Conservation (phyloP, 371 early-diverging fungal genomes). For the Fennellomyces sp. region DNA sequence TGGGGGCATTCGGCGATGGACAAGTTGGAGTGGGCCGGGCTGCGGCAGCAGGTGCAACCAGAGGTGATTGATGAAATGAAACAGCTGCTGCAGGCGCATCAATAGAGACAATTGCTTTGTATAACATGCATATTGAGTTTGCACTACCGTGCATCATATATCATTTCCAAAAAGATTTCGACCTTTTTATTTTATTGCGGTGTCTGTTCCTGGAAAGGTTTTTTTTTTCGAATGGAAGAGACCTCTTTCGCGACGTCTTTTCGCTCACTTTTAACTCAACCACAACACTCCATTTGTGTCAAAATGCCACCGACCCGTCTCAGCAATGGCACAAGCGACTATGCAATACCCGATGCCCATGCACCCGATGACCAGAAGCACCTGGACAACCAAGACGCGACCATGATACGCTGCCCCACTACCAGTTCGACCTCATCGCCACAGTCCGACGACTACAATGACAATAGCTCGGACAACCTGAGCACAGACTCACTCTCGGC, state of each 20-base stretch:
- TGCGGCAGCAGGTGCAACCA: neutral
- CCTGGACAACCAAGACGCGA: slow-evolving; percentile 6
- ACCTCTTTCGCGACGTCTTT: neutral
- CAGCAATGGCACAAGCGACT: neutral
- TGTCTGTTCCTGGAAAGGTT: neutral
- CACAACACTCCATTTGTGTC: too few relatives aligned
- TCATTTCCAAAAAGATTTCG: neutral
- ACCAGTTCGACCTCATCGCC: slow-evolving; percentile 13
- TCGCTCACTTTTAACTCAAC: too few relatives aligned
- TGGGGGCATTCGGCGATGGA: slow-evolving; percentile 39
- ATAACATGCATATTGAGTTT: neutral
- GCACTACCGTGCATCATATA: neutral
- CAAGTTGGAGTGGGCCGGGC: slow-evolving; percentile 19
- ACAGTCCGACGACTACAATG: slow-evolving; percentile 16
- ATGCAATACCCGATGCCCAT: neutral
- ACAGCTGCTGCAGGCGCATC: slow-evolving; percentile 5
- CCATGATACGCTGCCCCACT: slow-evolving; percentile 16
- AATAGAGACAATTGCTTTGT: neutral
- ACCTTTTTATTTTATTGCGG: neutral
- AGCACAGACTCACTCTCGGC: slow-evolving; percentile 15
- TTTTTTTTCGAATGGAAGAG: neutral
- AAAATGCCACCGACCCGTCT: neutral
- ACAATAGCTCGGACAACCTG: slow-evolving; percentile 9
- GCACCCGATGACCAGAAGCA: neutral
- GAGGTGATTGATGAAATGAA: slow-evolving; percentile 11